Base-by-base conservation (phyloP, 805 yeast species). In the Debaryomyces hansenii region DNA sequence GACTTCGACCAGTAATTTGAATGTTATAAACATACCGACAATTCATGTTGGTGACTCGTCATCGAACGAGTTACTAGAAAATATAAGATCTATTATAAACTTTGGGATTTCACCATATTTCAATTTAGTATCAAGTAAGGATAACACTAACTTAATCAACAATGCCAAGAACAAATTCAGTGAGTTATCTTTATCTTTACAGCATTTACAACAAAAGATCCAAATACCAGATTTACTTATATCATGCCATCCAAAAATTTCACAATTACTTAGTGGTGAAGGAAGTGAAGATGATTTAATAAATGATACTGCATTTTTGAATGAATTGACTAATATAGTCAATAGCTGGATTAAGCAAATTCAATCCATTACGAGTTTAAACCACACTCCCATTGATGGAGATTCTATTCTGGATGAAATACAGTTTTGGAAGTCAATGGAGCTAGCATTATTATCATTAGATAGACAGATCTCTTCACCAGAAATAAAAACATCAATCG, bases 371-470 rank as follows among this genome's bases (percentile, higher is more conserved):
- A 79, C 90, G 0, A 68, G 69, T 20, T 56, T 84, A 20, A 62
- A 76, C 10, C 78, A 82, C 37, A 78, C 78, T 21, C 80, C 86
- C 0, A 49, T 65, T 0, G 82, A 77, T 21, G 90, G 87, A 1
- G 66, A 80, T 0, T 67, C 82, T 0, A 53, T 72, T 3, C 53
- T 64, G 1, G 90, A 85, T 35, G 97, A 91, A 56, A 72, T 86
- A 3, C 79, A 75, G 40, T 90, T 87, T 53, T 91, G 97, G 97
- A 66, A 71, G 7, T 78, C 89, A 0, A 72, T 87, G 70, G 92
- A 87, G 55, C 58, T 64, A 1, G 83, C 88, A 0, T 67, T 91
- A 37, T 47, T 54, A 2, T 67, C 82, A 1, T 72, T 87, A 0
- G 78, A 79, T 44, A 69, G 71, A 1, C 96, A 90, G 58, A 63